A percentile compares a stretch with the other conserved stretches of the same genome.
Conservation (phyloP, 345 rosid genomes). For the Heritiera fomes region DNA sequence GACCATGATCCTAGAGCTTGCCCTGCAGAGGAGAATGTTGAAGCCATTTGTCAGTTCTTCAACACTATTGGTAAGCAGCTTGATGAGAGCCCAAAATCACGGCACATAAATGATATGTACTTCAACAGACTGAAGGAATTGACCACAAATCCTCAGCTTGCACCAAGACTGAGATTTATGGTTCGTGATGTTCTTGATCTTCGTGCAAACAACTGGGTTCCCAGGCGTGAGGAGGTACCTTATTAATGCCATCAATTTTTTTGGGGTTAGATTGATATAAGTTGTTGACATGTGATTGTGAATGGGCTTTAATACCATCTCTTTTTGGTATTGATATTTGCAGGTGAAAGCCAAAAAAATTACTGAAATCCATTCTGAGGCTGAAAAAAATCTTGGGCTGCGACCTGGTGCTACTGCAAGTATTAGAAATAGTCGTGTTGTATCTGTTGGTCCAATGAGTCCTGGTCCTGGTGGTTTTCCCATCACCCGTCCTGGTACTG, state of each 20-base stretch:
- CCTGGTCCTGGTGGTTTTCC: conserved; percentile 64
- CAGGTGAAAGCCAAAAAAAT: conserved; percentile 94
- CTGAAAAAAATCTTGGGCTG: conserved; percentile 83
- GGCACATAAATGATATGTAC: conserved; percentile 66
- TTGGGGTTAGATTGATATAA: not conserved
- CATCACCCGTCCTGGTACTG: conserved; percentile 74
- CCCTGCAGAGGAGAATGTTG: conserved; percentile 91
- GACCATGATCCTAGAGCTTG: conserved; percentile 59
- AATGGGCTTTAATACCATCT: not conserved
- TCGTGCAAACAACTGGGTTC: conserved; percentile 82
- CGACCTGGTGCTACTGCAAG: conserved; percentile 94
- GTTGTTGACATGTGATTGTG: not conserved
- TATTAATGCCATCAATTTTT: not conserved
- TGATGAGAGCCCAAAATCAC: conserved; percentile 67
- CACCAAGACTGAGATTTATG: conserved; percentile 72
- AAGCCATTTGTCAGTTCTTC: conserved; percentile 86
- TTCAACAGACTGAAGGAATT: conserved; percentile 65
- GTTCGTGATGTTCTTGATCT: conserved; percentile 80
- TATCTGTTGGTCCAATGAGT: conserved; percentile 49
- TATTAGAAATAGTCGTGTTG: conserved; percentile 65
- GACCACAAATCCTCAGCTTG: conserved; percentile 61
- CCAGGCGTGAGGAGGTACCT: conserved; percentile 90
- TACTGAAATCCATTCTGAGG: conserved; percentile 89
- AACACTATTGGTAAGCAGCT: conserved; percentile 89
- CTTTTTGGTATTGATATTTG: conserved; percentile 24